Evolutionary conservation across 768 basidiomycete genomes (phyloP).

Genomic region (Amyloporia xantha): DNA sequence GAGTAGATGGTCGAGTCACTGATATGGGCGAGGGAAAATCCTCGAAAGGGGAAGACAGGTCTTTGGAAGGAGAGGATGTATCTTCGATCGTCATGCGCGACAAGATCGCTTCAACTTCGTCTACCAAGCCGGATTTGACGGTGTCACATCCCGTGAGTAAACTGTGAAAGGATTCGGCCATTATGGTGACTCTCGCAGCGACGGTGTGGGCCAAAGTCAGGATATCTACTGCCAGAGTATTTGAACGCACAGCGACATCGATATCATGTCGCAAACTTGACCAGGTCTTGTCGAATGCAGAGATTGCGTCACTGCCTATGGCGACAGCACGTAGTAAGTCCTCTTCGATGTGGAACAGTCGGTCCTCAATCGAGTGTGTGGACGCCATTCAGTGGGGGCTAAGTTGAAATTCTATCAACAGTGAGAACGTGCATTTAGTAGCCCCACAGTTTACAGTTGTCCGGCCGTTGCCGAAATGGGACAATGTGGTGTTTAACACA

Average conservation of each 20-base stretch:
- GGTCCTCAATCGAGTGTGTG: constrained; percentile 4
- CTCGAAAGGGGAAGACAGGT: too few relatives aligned
- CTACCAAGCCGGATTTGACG: background rate
- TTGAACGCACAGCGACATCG: constrained; percentile 1
- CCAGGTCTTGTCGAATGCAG: constrained; percentile 10
- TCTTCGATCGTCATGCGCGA: too few relatives aligned
- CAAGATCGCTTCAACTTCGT: constrained; percentile 4
- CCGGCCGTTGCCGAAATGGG: too few relatives aligned
- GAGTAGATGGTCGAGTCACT: too few relatives aligned
- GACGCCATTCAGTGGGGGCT: background rate
- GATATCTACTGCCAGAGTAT: background rate
- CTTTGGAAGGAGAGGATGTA: too few relatives aligned
- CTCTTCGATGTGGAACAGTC: constrained; percentile 5
- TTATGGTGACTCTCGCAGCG: constrained; percentile 1
- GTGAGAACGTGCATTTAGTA: too few relatives aligned
- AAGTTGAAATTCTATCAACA: too few relatives aligned
- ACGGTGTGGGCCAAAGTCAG: constrained; percentile 5
- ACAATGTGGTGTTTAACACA: too few relatives aligned
- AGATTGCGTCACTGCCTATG: constrained; percentile 2
- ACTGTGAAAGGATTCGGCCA: constrained; percentile 5
- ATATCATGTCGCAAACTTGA: constrained; percentile 2
- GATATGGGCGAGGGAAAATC: too few relatives aligned
- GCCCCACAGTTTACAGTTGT: too few relatives aligned
- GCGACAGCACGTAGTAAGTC: constrained; percentile 8
- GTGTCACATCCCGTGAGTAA: background rate